These are phyloP conservation scores for Cardamine resedifolia DNA, from an alignment of 345 rosid species.

Conservation along the genomic window DNA sequence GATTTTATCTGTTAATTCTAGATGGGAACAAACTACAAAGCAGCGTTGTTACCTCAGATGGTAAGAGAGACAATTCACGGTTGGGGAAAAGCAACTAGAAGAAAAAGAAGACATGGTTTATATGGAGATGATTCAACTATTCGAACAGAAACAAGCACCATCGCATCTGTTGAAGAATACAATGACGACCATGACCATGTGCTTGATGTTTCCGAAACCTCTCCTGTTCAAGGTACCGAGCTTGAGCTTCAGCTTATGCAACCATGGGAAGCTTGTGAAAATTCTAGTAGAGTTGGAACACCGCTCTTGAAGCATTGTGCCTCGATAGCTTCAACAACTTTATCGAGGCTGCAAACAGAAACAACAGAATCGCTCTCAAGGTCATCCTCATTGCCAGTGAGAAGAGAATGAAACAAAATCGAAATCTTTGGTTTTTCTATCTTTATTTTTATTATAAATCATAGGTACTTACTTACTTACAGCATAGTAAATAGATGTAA, in stretches of 20 bases:
- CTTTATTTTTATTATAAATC: neutral
- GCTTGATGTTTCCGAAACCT: constrained; percentile 50
- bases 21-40: constrained; percentile 98
- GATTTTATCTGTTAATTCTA: constrained; percentile 26
- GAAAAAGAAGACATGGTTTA: constrained; percentile 66
- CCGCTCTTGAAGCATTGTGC: constrained; percentile 69
- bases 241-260: constrained; percentile 53
- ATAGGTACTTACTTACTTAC: neutral
- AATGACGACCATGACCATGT: constrained; percentile 47
- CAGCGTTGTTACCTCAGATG: constrained; percentile 76
- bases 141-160: constrained; percentile 78
- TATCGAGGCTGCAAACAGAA: constrained; percentile 33
- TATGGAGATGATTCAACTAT: constrained; percentile 62
- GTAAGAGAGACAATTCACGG: constrained; percentile 86
- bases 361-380: constrained; percentile 41
- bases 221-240: constrained; percentile 31
- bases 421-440: neutral
- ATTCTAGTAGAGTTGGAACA: constrained; percentile 51
- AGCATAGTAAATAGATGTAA: constrained; percentile 9
- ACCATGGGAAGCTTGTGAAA: constrained; percentile 36
- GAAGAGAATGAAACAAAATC: constrained; percentile 38
- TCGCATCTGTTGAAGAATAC: constrained; percentile 72
- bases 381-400: constrained; percentile 59
- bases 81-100: constrained; percentile 82
- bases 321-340: constrained; percentile 46